Evolutionary conservation across 345 rosid species (phyloP), one percentile per base, ranked within the genome.

Genomic region (Reutealis trisperma): DNA sequence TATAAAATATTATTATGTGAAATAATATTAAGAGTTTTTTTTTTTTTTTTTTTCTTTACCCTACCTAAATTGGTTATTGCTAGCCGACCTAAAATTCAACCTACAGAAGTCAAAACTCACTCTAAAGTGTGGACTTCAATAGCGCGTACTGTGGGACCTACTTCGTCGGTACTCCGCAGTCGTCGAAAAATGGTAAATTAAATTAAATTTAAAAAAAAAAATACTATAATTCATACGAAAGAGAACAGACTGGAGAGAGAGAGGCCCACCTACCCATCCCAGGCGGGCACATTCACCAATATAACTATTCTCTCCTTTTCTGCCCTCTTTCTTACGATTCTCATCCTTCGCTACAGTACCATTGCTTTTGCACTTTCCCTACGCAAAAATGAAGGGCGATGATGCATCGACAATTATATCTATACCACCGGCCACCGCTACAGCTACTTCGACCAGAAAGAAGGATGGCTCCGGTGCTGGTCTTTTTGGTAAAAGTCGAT

Each of bases 401-500:
- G 79, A 55, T n/a, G 55, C 74, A 15, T 78, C 86, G 65, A 77
- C 87, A 41, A 1, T 44, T 1, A 74, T 74, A 4, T 60, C 85
- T 15, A 55, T 75, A 1, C 18, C 81, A 6, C 6, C 83, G 13
- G 15, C 79, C 14, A 9, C 80, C 1, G 18, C 83, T 45, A 1
- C 41, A 4, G 67, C 82, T 37, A 13, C 81, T 2, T 11, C 74
- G 0, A 15, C 80, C 30, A 1, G 14, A 19, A 84, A 67, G 81
- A 85, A 75, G 73, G 85, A 61, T 55, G 64, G 59, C 66, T 30
- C 86, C 13, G 67, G 47, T 0, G 41, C 68, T 30, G 70, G 74
- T 60, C 49, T 84, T 30, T 70, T 80, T 2, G 82, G 87, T 19
- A 80, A 69, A 73, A 61, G 64, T 27, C 78, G 88, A 3, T 91